Percentiles rank a stretch among this genome's conserved stretches.
Conservation (phyloP, 2,329 filamentous ascomycete species). For the Kalmusia sp. region DNA sequence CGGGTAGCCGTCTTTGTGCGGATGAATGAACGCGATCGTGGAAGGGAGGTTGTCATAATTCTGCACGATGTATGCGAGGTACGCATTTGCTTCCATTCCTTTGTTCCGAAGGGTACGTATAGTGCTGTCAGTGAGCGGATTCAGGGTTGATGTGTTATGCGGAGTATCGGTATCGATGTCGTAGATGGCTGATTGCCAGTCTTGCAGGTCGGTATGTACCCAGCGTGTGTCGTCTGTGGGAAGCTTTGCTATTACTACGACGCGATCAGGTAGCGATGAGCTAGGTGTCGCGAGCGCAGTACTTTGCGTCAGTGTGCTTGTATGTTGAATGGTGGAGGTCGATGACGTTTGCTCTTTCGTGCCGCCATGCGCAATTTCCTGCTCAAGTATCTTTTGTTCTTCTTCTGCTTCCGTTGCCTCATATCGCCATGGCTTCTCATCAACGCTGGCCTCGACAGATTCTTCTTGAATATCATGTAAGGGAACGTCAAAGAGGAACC, state of each 20-base stretch:
- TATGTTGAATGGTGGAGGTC: slow-evolving; percentile 10
- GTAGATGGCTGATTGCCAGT: slow-evolving; percentile 54
- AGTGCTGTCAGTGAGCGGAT: slow-evolving; percentile 24
- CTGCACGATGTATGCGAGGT: slow-evolving; percentile 33
- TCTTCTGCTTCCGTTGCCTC: slow-evolving; percentile 17
- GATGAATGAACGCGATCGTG: slow-evolving; percentile 27
- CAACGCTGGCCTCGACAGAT: slow-evolving; percentile 5
- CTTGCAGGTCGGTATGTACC: slow-evolving; percentile 24
- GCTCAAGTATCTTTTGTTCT: slow-evolving; percentile 17
- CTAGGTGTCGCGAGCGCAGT: slow-evolving; percentile 14
- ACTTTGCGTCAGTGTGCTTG: slow-evolving; percentile 11
- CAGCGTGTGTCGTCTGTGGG: slow-evolving; percentile 27
- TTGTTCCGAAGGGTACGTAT: slow-evolving; percentile 20
- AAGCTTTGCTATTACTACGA: slow-evolving; percentile 27
- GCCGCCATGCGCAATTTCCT: slow-evolving; percentile 8
- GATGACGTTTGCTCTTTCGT: slow-evolving; percentile 12
- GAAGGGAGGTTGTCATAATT: slow-evolving; percentile 29
- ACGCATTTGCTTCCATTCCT: slow-evolving; percentile 31
- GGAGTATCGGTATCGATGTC: slow-evolving; percentile 27
- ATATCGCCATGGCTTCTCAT: slow-evolving; percentile 17
- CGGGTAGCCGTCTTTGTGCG: slow-evolving; percentile 21
- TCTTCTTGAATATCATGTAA: slow-evolving; percentile 15
- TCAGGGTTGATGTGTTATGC: slow-evolving; percentile 19
- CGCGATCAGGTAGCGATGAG: slow-evolving; percentile 18
- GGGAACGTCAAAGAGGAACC: slow-evolving; percentile 19